These are phyloP conservation scores for Ceratocystis eucalypticola DNA, from an alignment of 2,329 filamentous ascomycete species.

Conservation along the genomic window DNA sequence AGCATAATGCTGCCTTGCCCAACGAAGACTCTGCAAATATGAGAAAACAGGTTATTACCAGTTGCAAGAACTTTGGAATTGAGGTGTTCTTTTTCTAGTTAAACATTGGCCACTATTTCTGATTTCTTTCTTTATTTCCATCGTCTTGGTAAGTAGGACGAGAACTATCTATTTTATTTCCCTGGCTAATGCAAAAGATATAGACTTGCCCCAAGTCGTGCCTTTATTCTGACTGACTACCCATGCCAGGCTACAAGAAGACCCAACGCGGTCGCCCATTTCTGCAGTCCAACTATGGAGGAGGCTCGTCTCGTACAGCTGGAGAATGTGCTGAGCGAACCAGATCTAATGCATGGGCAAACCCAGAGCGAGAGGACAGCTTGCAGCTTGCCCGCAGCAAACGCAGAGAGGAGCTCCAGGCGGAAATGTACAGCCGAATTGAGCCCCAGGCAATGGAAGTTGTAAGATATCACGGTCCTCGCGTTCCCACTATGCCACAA, in stretches of 20 bases:
- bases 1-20: background rate
- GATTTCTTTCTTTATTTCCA: background rate
- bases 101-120: background rate
- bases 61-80: background rate
- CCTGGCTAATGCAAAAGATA: background rate
- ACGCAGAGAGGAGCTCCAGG: background rate
- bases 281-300: background rate
- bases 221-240: background rate
- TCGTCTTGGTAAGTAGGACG: no score
- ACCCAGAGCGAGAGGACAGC: background rate
- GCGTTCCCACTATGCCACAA: background rate
- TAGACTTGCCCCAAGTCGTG: background rate
- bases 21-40: no score
- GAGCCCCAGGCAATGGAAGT: constrained; percentile 4
- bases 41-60: no score
- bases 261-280: background rate
- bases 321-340: background rate
- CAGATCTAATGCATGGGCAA: background rate
- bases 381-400: background rate
- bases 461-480: background rate
- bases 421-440: background rate
- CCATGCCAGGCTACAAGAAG: background rate
- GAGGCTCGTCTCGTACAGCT: background rate
- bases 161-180: background rate
- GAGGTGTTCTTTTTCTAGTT: background rate